Evolutionary conservation across 495 filamentous ascomycete genomes (phyloP).

Genomic region (Penicillium pulvis): DNA sequence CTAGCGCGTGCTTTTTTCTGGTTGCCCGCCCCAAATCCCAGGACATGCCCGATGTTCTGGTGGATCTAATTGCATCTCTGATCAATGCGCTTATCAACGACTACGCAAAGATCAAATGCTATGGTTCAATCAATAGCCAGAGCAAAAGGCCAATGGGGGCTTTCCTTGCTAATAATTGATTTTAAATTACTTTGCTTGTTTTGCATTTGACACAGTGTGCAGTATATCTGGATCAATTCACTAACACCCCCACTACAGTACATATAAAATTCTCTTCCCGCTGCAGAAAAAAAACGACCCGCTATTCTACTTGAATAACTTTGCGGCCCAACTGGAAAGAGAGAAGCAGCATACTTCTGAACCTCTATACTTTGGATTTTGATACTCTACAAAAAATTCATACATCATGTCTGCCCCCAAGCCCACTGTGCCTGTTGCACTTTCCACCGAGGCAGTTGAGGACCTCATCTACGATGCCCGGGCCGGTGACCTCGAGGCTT

Average conservation of each 20-base stretch:
- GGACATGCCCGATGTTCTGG: not conserved
- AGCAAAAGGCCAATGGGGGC: not conserved
- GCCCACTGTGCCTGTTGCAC: slow-evolving; percentile 36
- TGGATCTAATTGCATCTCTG: slow-evolving; percentile 1
- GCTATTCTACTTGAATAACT: not conserved
- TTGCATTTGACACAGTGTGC: not conserved
- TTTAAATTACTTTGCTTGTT: not conserved
- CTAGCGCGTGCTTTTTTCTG: not conserved
- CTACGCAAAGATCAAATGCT: slow-evolving; percentile 11
- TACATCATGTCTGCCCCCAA: slow-evolving; percentile 23
- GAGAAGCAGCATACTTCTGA: not conserved
- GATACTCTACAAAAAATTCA: not conserved
- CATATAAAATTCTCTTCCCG: slow-evolving; percentile 3
- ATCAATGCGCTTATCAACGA: slow-evolving; percentile 25
- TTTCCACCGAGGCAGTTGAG: slow-evolving; percentile 77
- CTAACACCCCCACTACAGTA: slow-evolving; percentile 13
- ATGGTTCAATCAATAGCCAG: not conserved
- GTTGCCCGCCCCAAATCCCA: not conserved
- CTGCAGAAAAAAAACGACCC: slow-evolving; percentile 2
- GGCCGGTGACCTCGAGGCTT: slow-evolving; percentile 68
- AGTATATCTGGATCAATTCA: not conserved
- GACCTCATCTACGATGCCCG: slow-evolving; percentile 87
- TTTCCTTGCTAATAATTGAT: not conserved
- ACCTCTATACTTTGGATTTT: not conserved
- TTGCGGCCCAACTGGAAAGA: not conserved